phyloP scores from a whole-genome alignment of 2,329 filamentous ascomycete genomes.

The Microdochium trichocladiopsis region DNA sequence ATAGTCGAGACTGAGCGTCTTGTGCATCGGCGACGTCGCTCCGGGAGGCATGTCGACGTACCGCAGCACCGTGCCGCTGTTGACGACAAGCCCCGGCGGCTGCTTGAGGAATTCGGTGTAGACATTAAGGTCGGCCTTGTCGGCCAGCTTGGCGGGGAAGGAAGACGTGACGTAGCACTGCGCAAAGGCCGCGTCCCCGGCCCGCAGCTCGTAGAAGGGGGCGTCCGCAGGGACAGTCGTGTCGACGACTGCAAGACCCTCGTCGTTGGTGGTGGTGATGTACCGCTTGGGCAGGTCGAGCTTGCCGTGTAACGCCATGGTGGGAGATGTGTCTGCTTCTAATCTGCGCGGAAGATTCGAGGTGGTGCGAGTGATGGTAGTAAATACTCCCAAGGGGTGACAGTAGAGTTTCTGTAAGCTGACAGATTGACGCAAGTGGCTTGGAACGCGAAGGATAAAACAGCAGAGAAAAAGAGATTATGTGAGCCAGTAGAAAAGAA shows the following conservation, averaged over 20 bases:
- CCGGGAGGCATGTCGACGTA: conserved; percentile 39
- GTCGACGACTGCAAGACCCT: background rate
- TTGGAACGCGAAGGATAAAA: background rate
- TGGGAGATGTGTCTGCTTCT: background rate
- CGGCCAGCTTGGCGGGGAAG: conserved; percentile 12
- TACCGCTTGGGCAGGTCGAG: conserved; percentile 8
- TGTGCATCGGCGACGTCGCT: background rate
- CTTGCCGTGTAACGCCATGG: conserved; percentile 9
- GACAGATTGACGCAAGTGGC: too few species aligned
- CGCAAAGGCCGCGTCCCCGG: conserved; percentile 11
- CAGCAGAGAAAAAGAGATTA: background rate
- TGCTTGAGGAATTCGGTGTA: conserved; percentile 12
- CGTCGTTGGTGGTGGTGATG: background rate
- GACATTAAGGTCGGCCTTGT: conserved; percentile 10
- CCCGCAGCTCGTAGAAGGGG: conserved; percentile 6
- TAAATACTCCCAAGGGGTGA: too few species aligned
- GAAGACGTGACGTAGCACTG: conserved; percentile 16
- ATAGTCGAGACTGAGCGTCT: background rate
- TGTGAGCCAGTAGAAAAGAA: background rate
- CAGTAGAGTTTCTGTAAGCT: too few species aligned
- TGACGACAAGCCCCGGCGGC: conserved; percentile 19
- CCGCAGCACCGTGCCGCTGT: conserved; percentile 33
- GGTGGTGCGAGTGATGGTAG: too few species aligned
- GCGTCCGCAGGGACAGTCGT: background rate
- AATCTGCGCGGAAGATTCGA: background rate